phyloP scores from a whole-genome alignment of 1,284 basidiomycete species.

The Fomitopsis pinicola region DNA sequence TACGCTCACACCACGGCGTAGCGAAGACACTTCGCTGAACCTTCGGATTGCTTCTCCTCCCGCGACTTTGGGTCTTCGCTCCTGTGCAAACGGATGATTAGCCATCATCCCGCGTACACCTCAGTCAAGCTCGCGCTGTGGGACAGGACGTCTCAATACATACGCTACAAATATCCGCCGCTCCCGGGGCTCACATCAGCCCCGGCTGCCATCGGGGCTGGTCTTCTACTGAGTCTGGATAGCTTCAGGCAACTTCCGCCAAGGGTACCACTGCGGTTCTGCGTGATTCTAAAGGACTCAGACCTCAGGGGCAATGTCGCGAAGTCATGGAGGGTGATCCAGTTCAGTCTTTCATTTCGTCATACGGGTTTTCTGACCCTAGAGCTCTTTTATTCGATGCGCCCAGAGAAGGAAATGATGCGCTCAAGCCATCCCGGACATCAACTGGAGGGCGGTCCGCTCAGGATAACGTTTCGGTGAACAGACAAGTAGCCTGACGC shows the following conservation, averaged over 20 bases:
- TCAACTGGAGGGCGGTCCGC: neutral
- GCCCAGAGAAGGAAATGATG: too few relatives aligned
- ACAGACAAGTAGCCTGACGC: neutral
- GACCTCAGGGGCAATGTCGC: too few relatives aligned
- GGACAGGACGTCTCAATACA: neutral
- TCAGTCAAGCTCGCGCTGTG: neutral
- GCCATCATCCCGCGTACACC: neutral
- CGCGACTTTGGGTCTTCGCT: neutral
- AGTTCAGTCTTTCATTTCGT: too few relatives aligned
- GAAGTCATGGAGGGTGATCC: too few relatives aligned
- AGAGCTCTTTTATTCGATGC: neutral
- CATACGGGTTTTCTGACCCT: too few relatives aligned
- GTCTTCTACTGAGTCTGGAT: neutral
- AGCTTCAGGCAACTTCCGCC: neutral
- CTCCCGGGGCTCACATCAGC: slow-evolving; percentile 3
- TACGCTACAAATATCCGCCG: neutral
- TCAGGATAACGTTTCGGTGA: neutral
- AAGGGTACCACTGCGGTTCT: neutral
- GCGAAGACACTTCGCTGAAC: too few relatives aligned
- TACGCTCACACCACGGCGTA: too few relatives aligned
- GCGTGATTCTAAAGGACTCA: too few relatives aligned
- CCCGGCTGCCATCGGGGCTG: neutral
- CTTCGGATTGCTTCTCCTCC: neutral
- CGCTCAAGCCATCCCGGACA: neutral
- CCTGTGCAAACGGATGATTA: slow-evolving; percentile 1